Conservation (phyloP, 1,284 basidiomycete species). For the Thelephora terrestris region DNA sequence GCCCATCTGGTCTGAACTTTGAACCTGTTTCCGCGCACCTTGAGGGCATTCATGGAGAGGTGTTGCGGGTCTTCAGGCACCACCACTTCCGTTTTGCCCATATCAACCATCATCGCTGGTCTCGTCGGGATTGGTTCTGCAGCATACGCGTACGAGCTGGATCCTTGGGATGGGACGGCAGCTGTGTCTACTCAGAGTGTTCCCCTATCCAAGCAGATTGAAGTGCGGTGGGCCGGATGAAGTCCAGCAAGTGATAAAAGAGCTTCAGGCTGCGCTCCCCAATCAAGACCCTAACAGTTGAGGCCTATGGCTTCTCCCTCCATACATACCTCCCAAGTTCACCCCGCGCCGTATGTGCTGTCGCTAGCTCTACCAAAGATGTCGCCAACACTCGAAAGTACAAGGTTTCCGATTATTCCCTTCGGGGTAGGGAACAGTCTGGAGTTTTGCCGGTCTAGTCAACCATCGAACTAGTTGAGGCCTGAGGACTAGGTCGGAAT, state of each 20-base stretch:
- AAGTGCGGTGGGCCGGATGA: constrained; percentile 23
- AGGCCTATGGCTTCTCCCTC: constrained; percentile 52
- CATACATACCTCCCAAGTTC: constrained; percentile 58
- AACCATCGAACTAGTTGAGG: too few relatives aligned
- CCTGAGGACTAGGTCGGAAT: neutral
- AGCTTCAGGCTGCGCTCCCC: constrained; percentile 40
- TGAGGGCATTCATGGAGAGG: too few relatives aligned
- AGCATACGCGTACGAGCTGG: too few relatives aligned
- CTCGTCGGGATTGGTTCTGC: too few relatives aligned
- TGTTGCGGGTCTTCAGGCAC: too few relatives aligned
- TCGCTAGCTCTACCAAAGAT: constrained; percentile 39
- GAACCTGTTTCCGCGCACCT: too few relatives aligned
- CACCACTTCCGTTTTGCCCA: too few relatives aligned
- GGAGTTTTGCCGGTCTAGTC: constrained; percentile 46
- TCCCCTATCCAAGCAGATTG: constrained; percentile 3
- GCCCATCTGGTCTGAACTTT: too few relatives aligned
- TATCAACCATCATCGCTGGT: too few relatives aligned
- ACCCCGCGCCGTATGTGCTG: constrained; percentile 56
- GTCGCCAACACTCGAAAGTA: constrained; percentile 48
- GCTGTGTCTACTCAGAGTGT: too few relatives aligned
- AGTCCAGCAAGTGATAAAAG: constrained; percentile 41
- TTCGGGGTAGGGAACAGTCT: constrained; percentile 53
- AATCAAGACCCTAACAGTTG: constrained; percentile 37
- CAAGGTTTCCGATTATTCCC: constrained; percentile 41
- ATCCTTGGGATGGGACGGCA: too few relatives aligned